phyloP scores from a whole-genome alignment of 257 asterid genomes.

The Marsdenia floribunda region DNA sequence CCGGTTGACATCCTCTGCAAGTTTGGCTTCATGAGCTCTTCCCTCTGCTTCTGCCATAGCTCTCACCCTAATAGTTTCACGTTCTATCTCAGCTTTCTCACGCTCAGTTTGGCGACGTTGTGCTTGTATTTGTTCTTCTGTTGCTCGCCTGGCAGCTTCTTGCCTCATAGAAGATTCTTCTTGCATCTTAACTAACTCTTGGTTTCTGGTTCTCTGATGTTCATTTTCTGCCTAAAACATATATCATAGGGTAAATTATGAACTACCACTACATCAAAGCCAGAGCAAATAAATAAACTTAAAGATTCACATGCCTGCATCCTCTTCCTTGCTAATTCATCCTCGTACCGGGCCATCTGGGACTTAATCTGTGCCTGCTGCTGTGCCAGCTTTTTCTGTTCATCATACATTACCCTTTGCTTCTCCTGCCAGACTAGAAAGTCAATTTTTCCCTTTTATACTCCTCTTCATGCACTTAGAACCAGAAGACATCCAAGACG shows the following conservation, averaged over 20 bases:
- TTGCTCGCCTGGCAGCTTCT: conserved; percentile 90
- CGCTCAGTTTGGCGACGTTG: conserved; percentile 87
- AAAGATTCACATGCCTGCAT: conserved; percentile 59
- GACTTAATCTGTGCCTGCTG: conserved; percentile 82
- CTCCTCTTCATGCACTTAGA: not conserved
- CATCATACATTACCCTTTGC: conserved; percentile 65
- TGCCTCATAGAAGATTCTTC: conserved; percentile 90
- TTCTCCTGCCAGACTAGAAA: conserved; percentile 58
- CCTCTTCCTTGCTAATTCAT: conserved; percentile 92
- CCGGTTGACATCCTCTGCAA: conserved; percentile 84
- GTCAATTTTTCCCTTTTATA: conserved; percentile 7
- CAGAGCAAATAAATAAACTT: conserved; percentile 6
- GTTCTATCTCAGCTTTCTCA: conserved; percentile 80
- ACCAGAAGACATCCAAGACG: not conserved
- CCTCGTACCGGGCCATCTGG: conserved; percentile 80
- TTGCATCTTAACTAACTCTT: conserved; percentile 90
- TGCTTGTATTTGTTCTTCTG: conserved; percentile 94
- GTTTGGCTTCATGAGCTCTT: conserved; percentile 91
- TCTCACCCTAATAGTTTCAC: conserved; percentile 73
- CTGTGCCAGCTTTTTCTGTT: conserved; percentile 81
- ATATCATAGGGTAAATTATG: conserved; percentile 10
- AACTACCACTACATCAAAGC: conserved; percentile 2
- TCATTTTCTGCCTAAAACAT: conserved; percentile 76
- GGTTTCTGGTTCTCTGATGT: conserved; percentile 79
- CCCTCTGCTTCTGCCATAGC: conserved; percentile 95